Evolutionary conservation across 257 asterid species (phyloP), one percentile per base, ranked within the genome.

Genomic region (Przewalskia tangutica): DNA sequence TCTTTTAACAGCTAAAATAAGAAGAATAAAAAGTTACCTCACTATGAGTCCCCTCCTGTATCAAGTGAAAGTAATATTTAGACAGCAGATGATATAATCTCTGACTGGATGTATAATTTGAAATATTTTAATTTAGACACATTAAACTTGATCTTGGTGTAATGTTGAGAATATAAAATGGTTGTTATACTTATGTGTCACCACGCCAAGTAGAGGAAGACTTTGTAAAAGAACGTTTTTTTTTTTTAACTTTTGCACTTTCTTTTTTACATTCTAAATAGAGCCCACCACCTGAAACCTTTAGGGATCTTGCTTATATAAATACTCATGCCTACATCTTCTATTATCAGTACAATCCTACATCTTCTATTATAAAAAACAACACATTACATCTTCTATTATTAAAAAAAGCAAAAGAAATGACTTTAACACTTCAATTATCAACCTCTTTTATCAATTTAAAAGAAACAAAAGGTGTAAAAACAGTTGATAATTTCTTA

Each of bases 371-470:
- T 54, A 54, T 54, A 17, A 53, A 7, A 46, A 48, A 38, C 42
- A 38, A 38, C 42, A 38, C 42, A 5, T 38, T 42, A 88, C 71
- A 82, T 60, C 80, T 67, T 84, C 81, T 64, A 36, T 48, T 48
- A 23, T 65, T n/a, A 27, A 50, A 56, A 73, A 42, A 12, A 56
- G 60, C 70, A 56, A 27, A 68, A 79, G 55, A 76, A 83, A 93
- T 94, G 98, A 89, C 95, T 10, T 81, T 92, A 71, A 85, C 95
- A 18, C 92, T 91, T 85, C 91, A 88, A 85, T 91, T 93, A 84
- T 89, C 97, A 48, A 81, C 92, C 55, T 89, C 93, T 63, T 86
- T 94, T 66, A 81, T 91, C 80, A 90, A 88, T 82, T 79, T 89
- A 55, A 91, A 85, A 77, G 91, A 91, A 16, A 88, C 78, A 18